Base-by-base conservation (phyloP, 106 monocot species). In the Alisma plantagoaquatica region DNA sequence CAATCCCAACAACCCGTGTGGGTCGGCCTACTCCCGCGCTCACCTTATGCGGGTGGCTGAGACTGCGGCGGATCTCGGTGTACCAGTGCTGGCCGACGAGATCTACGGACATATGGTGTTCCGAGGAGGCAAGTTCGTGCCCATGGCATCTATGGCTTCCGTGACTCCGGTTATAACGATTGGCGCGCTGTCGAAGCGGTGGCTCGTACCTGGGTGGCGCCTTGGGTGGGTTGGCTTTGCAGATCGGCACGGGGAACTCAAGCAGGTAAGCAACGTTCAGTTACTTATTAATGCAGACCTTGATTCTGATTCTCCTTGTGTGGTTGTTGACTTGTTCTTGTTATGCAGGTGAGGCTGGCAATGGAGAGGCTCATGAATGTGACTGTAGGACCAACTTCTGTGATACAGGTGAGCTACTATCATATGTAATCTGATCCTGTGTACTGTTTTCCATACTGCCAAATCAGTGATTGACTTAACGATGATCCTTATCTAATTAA, bases 181-280 rank as follows among this genome's bases (percentile, higher is more conserved):
- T 6, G 89, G 94, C 28, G 69, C 88, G 0, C 33, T 96, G 55
- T 80, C 94, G 2, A 96, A 96, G 65, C 61, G 84, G 19, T 96
- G 80, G 81, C 73, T 96, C 59, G 62, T 96, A 45, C 94, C 94
- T 12, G 94, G 94, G 14, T 96, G 94, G 94, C 84, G 89, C 10
- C 78, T 84, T 8, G 94, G 94, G 9, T 96, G 94, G 94, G n/a
- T 89, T n/a, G 94, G 72, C 31, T 38, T 89, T 0, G 75, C 51
- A 22, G 84, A 96, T 44, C 77, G 70, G 26, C 30, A 53, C 20
- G 80, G 84, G 4, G 29, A 56, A 31, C 74, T 94, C 24, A 74
- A 53, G 61, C 63, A 80, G 46, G 93, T 93, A 65, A 31, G 6
- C 35, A 38, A n/a, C n/a, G n/a, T n/a, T n/a, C n/a, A 7, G 35